Evolutionary conservation across 1,139 yeast species (phyloP).

Genomic region (Saccharomyces hybrid): DNA sequence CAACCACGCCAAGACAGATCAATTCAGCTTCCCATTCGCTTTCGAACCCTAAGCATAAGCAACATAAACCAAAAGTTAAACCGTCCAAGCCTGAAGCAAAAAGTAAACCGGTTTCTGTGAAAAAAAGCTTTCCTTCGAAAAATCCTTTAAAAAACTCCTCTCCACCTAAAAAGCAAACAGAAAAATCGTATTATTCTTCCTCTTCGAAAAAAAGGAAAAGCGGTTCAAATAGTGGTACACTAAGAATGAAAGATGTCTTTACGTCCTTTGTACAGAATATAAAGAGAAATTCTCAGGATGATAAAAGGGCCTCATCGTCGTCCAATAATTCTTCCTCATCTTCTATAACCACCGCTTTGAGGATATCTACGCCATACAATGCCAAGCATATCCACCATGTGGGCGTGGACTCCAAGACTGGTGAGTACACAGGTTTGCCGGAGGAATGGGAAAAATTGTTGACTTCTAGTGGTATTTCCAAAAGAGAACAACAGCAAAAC

Average conservation of each 20-base stretch:
- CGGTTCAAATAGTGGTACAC: constrained; percentile 29
- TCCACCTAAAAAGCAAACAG: constrained; percentile 7
- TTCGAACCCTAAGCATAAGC: background rate
- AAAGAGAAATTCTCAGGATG: constrained; percentile 28
- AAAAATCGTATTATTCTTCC: constrained; percentile 3
- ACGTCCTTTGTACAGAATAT: constrained; percentile 43
- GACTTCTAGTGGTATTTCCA: constrained; percentile 78
- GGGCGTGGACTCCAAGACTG: constrained; percentile 75
- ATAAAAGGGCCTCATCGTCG: constrained; percentile 19
- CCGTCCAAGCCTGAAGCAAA: background rate
- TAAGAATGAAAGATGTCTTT: constrained; percentile 40
- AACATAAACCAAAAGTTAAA: background rate
- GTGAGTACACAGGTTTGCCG: constrained; percentile 85
- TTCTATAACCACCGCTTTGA: constrained; percentile 37
- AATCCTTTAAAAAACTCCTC: constrained; percentile 4
- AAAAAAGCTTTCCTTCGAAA: background rate
- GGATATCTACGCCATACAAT: constrained; percentile 82
- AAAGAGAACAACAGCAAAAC: constrained; percentile 76
- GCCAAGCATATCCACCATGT: constrained; percentile 91
- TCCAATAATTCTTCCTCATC: background rate
- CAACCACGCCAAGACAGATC: constrained; percentile 40
- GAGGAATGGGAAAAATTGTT: constrained; percentile 83
- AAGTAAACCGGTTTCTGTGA: background rate
- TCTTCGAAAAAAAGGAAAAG: constrained; percentile 23
- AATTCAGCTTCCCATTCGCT: background rate